Percentiles rank a stretch among this genome's conserved stretches.
These are phyloP conservation scores for Colletotrichum lini DNA, from an alignment of 2,329 filamentous ascomycete genomes.

Conservation along the genomic window DNA sequence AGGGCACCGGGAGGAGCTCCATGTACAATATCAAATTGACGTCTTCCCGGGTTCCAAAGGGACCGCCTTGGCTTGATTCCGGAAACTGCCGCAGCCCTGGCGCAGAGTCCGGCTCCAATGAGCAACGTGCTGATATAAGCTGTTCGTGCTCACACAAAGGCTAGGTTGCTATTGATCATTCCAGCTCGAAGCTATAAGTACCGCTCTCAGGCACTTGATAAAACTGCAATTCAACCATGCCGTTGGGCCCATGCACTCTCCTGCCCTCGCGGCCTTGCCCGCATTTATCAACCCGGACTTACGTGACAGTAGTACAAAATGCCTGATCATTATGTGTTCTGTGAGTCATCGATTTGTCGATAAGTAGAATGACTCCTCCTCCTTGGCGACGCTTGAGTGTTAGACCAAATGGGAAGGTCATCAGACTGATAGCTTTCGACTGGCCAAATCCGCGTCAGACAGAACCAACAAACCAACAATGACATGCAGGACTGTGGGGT, in stretches of 20 bases:
- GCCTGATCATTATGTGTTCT: background rate
- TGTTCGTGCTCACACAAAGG: background rate
- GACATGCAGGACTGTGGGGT: background rate
- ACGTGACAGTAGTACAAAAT: background rate
- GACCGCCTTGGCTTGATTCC: no score
- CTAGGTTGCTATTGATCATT: background rate
- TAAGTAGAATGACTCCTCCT: no score
- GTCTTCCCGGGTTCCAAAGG: background rate
- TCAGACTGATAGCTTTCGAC: background rate
- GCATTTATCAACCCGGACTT: background rate
- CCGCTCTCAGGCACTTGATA: background rate
- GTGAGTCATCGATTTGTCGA: background rate
- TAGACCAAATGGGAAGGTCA: background rate
- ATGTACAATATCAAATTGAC: background rate
- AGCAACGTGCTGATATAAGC: background rate
- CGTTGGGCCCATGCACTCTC: no score
- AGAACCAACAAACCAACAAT: background rate
- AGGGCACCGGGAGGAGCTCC: background rate
- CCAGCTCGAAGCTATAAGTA: background rate
- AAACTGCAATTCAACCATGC: background rate
- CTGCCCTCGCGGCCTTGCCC: no score
- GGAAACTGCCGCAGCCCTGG: background rate
- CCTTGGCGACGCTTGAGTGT: background rate
- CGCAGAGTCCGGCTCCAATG: background rate
- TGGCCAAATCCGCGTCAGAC: background rate